phyloP scores from a whole-genome alignment of 1,284 basidiomycete species.

The Lentinula novae-zelandiae region DNA sequence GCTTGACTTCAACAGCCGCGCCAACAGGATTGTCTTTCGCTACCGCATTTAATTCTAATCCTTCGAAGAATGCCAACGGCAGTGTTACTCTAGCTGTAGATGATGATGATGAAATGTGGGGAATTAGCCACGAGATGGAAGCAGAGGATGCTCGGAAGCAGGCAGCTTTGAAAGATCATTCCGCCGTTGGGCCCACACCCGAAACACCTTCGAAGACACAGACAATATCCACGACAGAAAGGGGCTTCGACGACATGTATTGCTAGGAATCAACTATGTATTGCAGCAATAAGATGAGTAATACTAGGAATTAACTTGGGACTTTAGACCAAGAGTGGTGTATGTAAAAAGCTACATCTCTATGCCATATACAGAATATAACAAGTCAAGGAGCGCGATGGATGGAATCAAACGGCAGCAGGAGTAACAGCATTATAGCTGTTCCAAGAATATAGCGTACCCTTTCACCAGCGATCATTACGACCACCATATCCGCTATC shows the following conservation, averaged over 20 bases:
- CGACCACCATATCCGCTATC: slow-evolving; percentile 35
- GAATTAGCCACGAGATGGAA: slow-evolving; percentile 59
- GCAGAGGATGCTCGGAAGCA: slow-evolving; percentile 13
- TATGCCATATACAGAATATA: background rate
- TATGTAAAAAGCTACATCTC: slow-evolving; percentile 3
- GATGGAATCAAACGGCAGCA: background rate
- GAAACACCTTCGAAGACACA: background rate
- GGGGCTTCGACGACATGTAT: slow-evolving; percentile 23
- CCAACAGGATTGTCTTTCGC: background rate
- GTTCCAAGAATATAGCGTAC: background rate
- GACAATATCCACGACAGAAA: slow-evolving; percentile 22
- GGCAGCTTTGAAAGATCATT: background rate
- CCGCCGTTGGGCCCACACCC: background rate
- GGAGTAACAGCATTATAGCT: background rate
- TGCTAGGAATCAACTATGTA: background rate
- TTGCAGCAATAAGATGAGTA: background rate
- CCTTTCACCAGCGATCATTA: slow-evolving; percentile 26
- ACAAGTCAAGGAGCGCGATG: background rate
- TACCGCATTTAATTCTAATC: slow-evolving; percentile 1
- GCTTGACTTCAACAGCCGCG: slow-evolving; percentile 14
- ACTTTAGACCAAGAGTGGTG: background rate
- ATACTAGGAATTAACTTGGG: background rate
- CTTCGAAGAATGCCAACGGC: background rate
- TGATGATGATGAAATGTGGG: slow-evolving; percentile 63
- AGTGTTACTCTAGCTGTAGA: background rate